Conservation (phyloP, 441 rosid species). For the Macaranga tanarius region DNA sequence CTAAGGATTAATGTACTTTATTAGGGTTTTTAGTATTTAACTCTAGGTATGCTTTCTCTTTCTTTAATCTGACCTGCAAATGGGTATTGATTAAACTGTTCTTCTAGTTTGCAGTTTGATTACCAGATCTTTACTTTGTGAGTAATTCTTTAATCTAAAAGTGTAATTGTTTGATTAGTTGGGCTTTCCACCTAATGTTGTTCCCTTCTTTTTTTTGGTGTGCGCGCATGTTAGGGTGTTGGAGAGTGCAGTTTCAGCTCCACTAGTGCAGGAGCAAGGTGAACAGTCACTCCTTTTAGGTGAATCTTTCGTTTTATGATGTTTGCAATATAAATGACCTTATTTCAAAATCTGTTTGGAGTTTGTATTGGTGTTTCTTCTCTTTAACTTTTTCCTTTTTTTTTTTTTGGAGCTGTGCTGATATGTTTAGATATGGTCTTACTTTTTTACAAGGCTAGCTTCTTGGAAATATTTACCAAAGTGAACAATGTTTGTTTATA, state of each 20-base stretch:
- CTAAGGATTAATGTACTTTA: neutral
- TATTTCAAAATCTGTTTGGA: neutral
- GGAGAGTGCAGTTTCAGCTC: slow-evolving; percentile 8
- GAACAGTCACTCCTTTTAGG: slow-evolving; percentile 1
- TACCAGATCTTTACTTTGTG: too few species aligned
- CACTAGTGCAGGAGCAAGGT: neutral
- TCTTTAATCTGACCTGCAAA: neutral
- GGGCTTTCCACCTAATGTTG: neutral
- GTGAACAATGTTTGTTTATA: neutral
- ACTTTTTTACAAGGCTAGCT: neutral
- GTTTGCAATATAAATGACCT: neutral
- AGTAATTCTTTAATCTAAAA: neutral
- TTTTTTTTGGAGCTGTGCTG: neutral
- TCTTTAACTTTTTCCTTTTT: too few species aligned
- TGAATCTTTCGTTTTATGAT: neutral
- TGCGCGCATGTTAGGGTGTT: neutral
- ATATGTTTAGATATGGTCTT: neutral
- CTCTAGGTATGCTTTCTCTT: neutral
- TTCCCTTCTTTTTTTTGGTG: neutral
- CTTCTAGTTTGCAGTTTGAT: too few species aligned
- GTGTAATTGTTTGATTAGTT: neutral
- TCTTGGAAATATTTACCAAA: neutral
- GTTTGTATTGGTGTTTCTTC: neutral
- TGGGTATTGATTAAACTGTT: neutral
- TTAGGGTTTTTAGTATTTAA: neutral